A percentile compares a stretch with the other conserved stretches of the same genome.
Conservation (phyloP, 1,284 basidiomycete species). For the Naganishia albida region DNA sequence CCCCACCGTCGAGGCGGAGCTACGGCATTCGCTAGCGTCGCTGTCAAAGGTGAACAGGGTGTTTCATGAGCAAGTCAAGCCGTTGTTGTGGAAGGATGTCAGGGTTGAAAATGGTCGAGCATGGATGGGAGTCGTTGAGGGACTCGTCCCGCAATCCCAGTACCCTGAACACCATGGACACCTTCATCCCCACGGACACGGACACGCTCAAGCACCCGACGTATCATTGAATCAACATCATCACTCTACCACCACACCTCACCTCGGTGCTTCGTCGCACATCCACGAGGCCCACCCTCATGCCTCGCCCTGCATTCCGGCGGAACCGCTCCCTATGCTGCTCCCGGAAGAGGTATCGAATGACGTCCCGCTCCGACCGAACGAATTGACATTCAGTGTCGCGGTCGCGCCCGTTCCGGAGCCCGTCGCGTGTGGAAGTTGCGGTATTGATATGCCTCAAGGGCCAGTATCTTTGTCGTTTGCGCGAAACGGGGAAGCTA, state of each 20-base stretch:
- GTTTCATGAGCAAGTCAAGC: constrained; percentile 45
- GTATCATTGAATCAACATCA: constrained; percentile 12
- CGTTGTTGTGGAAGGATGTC: constrained; percentile 53
- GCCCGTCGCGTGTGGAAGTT: constrained; percentile 19
- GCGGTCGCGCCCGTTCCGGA: constrained; percentile 20
- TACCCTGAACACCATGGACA: constrained; percentile 24
- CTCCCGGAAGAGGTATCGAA: constrained; percentile 20
- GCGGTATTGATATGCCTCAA: constrained; percentile 26
- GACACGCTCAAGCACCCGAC: constrained; percentile 21
- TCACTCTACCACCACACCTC: neutral
- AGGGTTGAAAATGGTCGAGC: constrained; percentile 49
- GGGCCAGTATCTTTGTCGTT: constrained; percentile 2
- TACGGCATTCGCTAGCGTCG: constrained; percentile 23
- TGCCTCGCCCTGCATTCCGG: constrained; percentile 22
- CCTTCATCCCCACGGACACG: constrained; percentile 16
- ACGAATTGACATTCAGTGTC: constrained; percentile 29
- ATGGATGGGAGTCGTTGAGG: constrained; percentile 54
- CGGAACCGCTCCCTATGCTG: constrained; percentile 19
- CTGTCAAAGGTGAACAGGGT: constrained; percentile 28
- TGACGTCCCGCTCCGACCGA: constrained; percentile 16
- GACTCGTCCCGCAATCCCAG: constrained; percentile 37
- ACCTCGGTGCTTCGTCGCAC: constrained; percentile 3
- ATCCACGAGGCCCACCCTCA: constrained; percentile 12
- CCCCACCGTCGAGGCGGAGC: constrained; percentile 14
- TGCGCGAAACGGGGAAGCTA: constrained; percentile 1